Conservation (phyloP, 179 eudicot genomes). For the Corrigiola litoralis region DNA sequence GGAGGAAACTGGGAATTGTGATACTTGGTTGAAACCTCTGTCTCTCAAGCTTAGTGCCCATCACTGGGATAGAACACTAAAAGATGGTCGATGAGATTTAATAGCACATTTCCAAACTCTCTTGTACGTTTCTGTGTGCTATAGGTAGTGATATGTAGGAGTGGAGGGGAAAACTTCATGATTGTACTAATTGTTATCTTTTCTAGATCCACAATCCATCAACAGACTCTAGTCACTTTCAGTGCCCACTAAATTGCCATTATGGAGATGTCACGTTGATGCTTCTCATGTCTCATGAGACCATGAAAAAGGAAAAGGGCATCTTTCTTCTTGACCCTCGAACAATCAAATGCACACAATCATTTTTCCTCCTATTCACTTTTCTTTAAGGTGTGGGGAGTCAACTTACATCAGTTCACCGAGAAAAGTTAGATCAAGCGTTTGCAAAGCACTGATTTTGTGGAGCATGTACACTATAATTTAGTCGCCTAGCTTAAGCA, state of each 20-base stretch:
- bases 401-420: too few species aligned
- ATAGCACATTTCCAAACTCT: not conserved
- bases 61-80: not conserved
- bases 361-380: not conserved
- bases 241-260: slow-evolving; percentile 19
- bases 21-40: too few species aligned
- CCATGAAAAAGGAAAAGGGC: not conserved
- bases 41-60: too few species aligned
- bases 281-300: slow-evolving; percentile 21
- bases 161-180: not conserved
- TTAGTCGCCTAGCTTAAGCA: too few species aligned
- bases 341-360: slow-evolving; percentile 6
- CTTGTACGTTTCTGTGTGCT: too few species aligned
- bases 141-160: not conserved
- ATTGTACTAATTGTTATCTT: slow-evolving; percentile 15
- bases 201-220: slow-evolving; percentile 7
- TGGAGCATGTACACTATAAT: too few species aligned
- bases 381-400: too few species aligned
- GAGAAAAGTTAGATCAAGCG: too few species aligned
- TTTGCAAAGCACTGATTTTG: too few species aligned
- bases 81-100: not conserved
- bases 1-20: too few species aligned
- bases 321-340: slow-evolving; percentile 6
- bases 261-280: slow-evolving; percentile 15
- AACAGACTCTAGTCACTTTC: slow-evolving; percentile 31